phyloP scores from a whole-genome alignment of 2,329 filamentous ascomycete genomes.

The Lizonia empirigonia region DNA sequence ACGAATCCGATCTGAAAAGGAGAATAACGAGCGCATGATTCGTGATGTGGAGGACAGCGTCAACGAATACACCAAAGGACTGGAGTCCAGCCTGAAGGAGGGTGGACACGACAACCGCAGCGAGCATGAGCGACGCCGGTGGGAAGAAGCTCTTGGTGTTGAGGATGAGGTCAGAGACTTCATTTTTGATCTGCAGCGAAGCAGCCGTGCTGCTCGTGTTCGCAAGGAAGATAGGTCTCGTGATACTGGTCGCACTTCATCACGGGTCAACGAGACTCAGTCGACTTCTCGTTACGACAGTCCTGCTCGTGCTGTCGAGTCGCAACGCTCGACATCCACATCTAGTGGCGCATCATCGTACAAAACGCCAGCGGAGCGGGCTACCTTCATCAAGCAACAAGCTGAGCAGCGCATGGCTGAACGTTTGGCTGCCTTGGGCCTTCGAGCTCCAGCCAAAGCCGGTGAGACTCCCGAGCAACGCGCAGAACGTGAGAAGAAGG shows the following conservation, averaged over 20 bases:
- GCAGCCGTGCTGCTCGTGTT: slow-evolving; percentile 76
- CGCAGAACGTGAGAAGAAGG: slow-evolving; percentile 83
- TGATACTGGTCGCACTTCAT: slow-evolving; percentile 48
- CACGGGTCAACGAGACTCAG: slow-evolving; percentile 46
- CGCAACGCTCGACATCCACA: slow-evolving; percentile 61
- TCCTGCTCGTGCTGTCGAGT: slow-evolving; percentile 51
- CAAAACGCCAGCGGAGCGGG: slow-evolving; percentile 89
- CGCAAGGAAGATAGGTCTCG: slow-evolving; percentile 58
- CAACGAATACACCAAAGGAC: slow-evolving; percentile 79
- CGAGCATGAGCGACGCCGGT: slow-evolving; percentile 89
- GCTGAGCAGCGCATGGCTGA: slow-evolving; percentile 97
- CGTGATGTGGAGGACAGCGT: slow-evolving; percentile 96
- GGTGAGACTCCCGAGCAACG: slow-evolving; percentile 83
- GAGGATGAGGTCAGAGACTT: slow-evolving; percentile 98
- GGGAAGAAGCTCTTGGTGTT: slow-evolving; percentile 95
- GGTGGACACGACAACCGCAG: slow-evolving; percentile 74
- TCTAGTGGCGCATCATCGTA: slow-evolving; percentile 72
- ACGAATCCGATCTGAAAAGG: slow-evolving; percentile 80
- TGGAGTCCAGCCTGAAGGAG: slow-evolving; percentile 88
- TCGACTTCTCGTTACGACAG: slow-evolving; percentile 57
- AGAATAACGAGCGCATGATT: slow-evolving; percentile 96
- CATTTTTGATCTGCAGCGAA: slow-evolving; percentile 93
- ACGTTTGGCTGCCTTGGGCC: slow-evolving; percentile 87
- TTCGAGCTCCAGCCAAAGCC: slow-evolving; percentile 79
- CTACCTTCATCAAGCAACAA: slow-evolving; percentile 95